Percentiles rank a stretch among this genome's conserved stretches.
Conservation (phyloP, 2,329 filamentous ascomycete genomes). For the Parastagonospora avenae region DNA sequence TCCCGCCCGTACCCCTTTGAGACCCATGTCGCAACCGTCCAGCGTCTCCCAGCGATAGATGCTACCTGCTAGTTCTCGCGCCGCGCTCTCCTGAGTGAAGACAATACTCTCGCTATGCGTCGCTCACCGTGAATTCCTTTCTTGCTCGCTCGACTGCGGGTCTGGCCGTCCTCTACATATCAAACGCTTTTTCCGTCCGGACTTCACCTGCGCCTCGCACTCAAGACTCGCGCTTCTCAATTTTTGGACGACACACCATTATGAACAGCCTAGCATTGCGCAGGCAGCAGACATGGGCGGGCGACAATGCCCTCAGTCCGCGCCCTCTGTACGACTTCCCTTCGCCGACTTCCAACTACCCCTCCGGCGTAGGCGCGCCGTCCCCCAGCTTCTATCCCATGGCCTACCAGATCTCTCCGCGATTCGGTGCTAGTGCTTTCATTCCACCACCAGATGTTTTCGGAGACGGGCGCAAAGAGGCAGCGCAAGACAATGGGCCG, state of each 20-base stretch:
- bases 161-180: slow-evolving; percentile 27
- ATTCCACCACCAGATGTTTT: slow-evolving; percentile 48
- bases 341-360: slow-evolving; percentile 46
- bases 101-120: slow-evolving; percentile 26
- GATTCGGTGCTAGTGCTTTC: slow-evolving; percentile 44
- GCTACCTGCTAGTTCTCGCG: slow-evolving; percentile 1
- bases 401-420: slow-evolving; percentile 44
- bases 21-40: slow-evolving; percentile 4
- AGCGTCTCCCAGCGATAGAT: slow-evolving; percentile 5
- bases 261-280: slow-evolving; percentile 44
- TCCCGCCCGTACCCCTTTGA: slow-evolving; percentile 9
- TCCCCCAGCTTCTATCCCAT: slow-evolving; percentile 45
- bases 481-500: slow-evolving; percentile 29
- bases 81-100: slow-evolving; percentile 18
- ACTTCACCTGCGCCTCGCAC: slow-evolving; percentile 26
- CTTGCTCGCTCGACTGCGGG: slow-evolving; percentile 30
- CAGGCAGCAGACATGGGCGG: slow-evolving; percentile 41
- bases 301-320: slow-evolving; percentile 35
- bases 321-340: slow-evolving; percentile 43
- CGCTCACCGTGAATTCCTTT: slow-evolving; percentile 35
- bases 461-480: slow-evolving; percentile 35
- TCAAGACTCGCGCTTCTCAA: slow-evolving; percentile 9
- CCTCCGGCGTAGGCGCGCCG: slow-evolving; percentile 36
- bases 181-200: slow-evolving; percentile 26
- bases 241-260: slow-evolving; percentile 10